These are phyloP conservation scores for Phoma sp. DNA, from an alignment of 2,329 filamentous ascomycete species.

Conservation along the genomic window DNA sequence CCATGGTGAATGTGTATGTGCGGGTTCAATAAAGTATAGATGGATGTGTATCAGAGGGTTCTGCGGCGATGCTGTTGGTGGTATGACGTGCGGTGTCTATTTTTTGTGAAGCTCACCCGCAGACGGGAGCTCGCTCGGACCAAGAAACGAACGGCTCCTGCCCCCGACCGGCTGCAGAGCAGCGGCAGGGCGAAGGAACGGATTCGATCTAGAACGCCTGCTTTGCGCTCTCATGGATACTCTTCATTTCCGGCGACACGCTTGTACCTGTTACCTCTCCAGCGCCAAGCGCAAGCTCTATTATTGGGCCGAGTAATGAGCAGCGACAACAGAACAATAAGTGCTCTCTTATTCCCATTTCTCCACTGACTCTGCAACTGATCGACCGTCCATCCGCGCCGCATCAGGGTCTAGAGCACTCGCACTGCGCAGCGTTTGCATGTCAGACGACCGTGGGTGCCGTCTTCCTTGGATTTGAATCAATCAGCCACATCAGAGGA, in stretches of 20 bases:
- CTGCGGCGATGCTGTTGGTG: slow-evolving; percentile 2
- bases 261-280: slow-evolving; percentile 20
- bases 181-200: slow-evolving; percentile 5
- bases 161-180: background rate
- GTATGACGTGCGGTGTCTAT: slow-evolving; percentile 21
- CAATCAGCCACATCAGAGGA: slow-evolving; percentile 35
- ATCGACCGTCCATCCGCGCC: slow-evolving; percentile 21
- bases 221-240: slow-evolving; percentile 7
- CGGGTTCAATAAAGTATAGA: background rate
- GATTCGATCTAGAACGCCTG: slow-evolving; percentile 15
- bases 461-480: slow-evolving; percentile 26
- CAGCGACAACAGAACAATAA: slow-evolving; percentile 20
- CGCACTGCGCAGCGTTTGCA: slow-evolving; percentile 17
- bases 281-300: slow-evolving; percentile 31
- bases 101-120: slow-evolving; percentile 8
- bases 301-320: slow-evolving; percentile 26
- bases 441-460: slow-evolving; percentile 32
- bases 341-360: slow-evolving; percentile 5
- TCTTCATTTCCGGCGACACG: slow-evolving; percentile 21
- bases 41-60: background rate
- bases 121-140: slow-evolving; percentile 1
- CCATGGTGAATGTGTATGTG: slow-evolving; percentile 35
- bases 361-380: slow-evolving; percentile 11
- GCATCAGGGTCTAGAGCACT: slow-evolving; percentile 6
- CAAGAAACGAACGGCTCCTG: slow-evolving; percentile 5